phyloP scores from a whole-genome alignment of 768 basidiomycete species.

The Boletus sp. region DNA sequence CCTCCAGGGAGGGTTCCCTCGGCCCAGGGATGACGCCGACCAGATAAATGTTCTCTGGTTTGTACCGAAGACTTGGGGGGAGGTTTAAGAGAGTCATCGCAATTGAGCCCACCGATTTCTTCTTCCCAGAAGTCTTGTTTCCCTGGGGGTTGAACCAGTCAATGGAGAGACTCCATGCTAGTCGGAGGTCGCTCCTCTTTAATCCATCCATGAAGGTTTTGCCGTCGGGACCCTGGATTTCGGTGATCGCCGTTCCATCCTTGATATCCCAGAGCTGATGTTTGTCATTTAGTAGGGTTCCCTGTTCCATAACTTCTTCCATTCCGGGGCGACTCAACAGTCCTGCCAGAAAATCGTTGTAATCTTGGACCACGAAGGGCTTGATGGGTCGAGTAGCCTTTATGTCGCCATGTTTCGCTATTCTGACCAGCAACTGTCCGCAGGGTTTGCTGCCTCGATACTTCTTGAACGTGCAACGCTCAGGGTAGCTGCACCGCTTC shows the following conservation, averaged over 20 bases:
- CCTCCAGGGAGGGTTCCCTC: slow-evolving; percentile 23
- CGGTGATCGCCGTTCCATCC: neutral
- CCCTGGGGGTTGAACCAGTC: slow-evolving; percentile 29
- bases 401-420: neutral
- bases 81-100: slow-evolving; percentile 23
- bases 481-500: slow-evolving; percentile 15
- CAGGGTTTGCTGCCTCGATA: slow-evolving; percentile 16
- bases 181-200: slow-evolving; percentile 8
- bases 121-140: slow-evolving; percentile 21
- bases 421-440: slow-evolving; percentile 3
- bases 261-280: neutral
- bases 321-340: slow-evolving; percentile 25
- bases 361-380: slow-evolving; percentile 28
- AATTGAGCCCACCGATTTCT: slow-evolving; percentile 11
- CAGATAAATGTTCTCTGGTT: slow-evolving; percentile 38
- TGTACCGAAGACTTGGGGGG: slow-evolving; percentile 7
- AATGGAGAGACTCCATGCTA: slow-evolving; percentile 23
- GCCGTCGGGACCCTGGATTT: neutral
- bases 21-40: slow-evolving; percentile 38
- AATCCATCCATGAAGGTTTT: slow-evolving; percentile 1
- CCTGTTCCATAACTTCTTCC: slow-evolving; percentile 28
- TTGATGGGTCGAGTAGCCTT: slow-evolving; percentile 1
- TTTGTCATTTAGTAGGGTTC: neutral
- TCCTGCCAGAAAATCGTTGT: slow-evolving; percentile 27
- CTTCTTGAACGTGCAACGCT: slow-evolving; percentile 18